phyloP scores from a whole-genome alignment of 345 rosid genomes.

The Luvunga scandens region DNA sequence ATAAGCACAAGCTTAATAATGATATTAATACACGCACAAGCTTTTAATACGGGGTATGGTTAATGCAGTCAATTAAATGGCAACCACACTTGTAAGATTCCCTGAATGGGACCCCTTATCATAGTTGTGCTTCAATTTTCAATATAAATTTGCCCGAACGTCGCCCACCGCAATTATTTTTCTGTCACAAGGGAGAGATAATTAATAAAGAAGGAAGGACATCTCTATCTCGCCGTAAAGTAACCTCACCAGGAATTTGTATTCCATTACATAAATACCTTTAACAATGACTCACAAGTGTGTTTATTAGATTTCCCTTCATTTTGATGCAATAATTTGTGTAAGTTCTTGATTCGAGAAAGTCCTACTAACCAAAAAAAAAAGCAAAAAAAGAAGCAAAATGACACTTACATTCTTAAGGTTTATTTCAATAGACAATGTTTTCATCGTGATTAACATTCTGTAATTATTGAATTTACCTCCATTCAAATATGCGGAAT shows the following conservation, averaged over 20 bases:
- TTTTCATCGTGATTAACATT: too few species aligned
- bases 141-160: conserved; percentile 6
- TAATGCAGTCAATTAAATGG: background rate
- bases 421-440: too few species aligned
- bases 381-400: too few species aligned
- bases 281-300: too few species aligned
- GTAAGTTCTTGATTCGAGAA: background rate
- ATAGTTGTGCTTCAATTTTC: background rate
- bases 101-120: conserved; percentile 1
- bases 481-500: too few species aligned
- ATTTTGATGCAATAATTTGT: background rate
- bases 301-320: background rate
- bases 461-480: too few species aligned
- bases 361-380: background rate
- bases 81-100: conserved; percentile 7
- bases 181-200: background rate
- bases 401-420: too few species aligned
- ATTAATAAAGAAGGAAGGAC: background rate
- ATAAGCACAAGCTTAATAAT: too few species aligned
- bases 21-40: background rate
- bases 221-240: background rate
- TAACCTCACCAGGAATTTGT: too few species aligned
- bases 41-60: background rate
- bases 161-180: conserved; percentile 8
- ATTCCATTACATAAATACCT: too few species aligned